Evolutionary conservation across 805 yeast species (phyloP), one percentile per base, ranked within the genome.

Genomic region (Ogataea trehaloabstinens): DNA sequence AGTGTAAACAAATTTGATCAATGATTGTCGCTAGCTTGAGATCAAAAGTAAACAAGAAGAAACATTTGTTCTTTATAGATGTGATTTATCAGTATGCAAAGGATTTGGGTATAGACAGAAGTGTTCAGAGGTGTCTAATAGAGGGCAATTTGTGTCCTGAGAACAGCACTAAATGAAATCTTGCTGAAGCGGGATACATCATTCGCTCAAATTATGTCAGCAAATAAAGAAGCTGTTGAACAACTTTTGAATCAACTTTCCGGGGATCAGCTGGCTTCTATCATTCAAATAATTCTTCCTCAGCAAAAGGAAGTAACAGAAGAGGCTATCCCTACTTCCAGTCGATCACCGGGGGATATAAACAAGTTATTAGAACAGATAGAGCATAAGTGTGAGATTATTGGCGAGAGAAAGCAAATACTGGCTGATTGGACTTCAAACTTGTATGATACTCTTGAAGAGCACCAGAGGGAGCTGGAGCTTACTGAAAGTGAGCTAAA

Each of bases 401-500:
- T 50, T 15, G 54, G 52, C 18, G 38, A 44, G 15, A 39, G 38
- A 22, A 38, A 46, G 11, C 19, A 21, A 6, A 42, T 37, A 18
- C 36, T 50, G 11, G 31, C 30, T 25, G 31, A 39, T 17, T 50
- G 54, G 50, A 32, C 41, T n/a, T 34, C 41, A 2, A 32, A 43
- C 6, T 27, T 50, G 2, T 29, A 32, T 10, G 28, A 28, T 5
- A 21, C 37, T 2, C 24, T 50, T 5, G 28, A 7, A 1, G 41
- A 30, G 18, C 44, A 46, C 13, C 11, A 38, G 4, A 28, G 35
- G 10, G 51, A 51, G 22, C 31, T 48, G n/a, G 25, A 35, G 25
- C 36, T 42, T 4, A 40, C 40, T 19, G 48, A 53, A 34, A 20
- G 42, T 5, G 38, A 22, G 6, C 24, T 58, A 27, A 54, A 50